A percentile compares a stretch with the other conserved stretches of the same genome.
phyloP scores from a whole-genome alignment of 106 monocot genomes.

The Dendrobium catenatum region DNA sequence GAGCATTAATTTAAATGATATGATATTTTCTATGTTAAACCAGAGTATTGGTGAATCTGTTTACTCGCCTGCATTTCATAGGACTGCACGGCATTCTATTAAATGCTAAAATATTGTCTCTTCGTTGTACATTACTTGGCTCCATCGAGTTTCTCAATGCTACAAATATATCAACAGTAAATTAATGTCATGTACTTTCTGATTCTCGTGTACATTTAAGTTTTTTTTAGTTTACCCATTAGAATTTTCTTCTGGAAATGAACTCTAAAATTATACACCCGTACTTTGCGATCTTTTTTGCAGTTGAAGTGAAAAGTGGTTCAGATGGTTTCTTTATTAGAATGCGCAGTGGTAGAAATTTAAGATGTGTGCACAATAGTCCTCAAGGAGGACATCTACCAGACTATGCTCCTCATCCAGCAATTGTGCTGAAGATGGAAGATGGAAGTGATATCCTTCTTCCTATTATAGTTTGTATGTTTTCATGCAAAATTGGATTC shows the following conservation, averaged over 20 bases:
- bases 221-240: no score
- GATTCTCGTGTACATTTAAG: neutral
- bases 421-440: constrained; percentile 80
- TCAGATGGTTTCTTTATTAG: constrained; percentile 74
- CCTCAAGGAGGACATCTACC: constrained; percentile 49
- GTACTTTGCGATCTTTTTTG: neutral
- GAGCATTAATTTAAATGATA: no score
- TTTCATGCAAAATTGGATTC: neutral
- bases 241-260: no score
- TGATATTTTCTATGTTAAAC: no score
- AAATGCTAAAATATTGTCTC: no score
- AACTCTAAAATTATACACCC: no score
- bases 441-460: constrained; percentile 84
- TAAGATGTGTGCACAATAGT: constrained; percentile 69
- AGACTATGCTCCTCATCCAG: constrained; percentile 73
- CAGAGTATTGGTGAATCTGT: no score
- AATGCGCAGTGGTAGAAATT: constrained; percentile 63
- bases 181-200: neutral
- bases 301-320: constrained; percentile 78
- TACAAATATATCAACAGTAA: no score
- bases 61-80: no score
- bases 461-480: constrained; percentile 84
- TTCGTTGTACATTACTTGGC: no score
- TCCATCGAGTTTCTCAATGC: no score
- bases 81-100: no score